Percentiles rank a stretch among this genome's conserved stretches.
These are phyloP conservation scores for Metschnikowia shivogae DNA, from an alignment of 805 yeast genomes.

Conservation along the genomic window DNA sequence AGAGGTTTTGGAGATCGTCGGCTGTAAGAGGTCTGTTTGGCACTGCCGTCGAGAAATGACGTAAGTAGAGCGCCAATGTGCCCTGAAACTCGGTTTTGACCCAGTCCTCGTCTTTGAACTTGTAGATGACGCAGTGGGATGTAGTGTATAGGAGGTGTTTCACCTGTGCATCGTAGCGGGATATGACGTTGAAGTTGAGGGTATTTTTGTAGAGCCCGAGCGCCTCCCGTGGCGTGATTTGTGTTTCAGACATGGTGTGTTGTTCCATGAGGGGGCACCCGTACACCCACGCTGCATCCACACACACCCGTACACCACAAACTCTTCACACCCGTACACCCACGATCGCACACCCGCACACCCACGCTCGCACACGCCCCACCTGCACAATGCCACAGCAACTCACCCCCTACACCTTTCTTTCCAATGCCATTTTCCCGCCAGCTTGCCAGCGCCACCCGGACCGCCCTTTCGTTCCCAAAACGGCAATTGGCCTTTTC, in stretches of 20 bases:
- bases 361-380: not conserved
- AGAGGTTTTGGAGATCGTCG: conserved; percentile 39
- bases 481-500: conserved; percentile 17
- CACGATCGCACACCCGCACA: too few species aligned
- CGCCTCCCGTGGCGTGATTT: conserved; percentile 42
- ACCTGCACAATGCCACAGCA: not conserved
- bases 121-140: conserved; percentile 68
- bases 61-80: conserved; percentile 58
- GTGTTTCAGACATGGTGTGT: conserved; percentile 12
- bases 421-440: not conserved
- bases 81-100: conserved; percentile 67
- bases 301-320: too few species aligned
- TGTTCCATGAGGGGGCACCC: too few species aligned
- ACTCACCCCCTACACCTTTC: not conserved
- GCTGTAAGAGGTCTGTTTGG: conserved; percentile 7
- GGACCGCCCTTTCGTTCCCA: not conserved
- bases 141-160: conserved; percentile 65
- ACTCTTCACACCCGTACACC: not conserved
- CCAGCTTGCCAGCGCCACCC: not conserved
- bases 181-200: conserved; percentile 69
- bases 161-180: conserved; percentile 69
- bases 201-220: conserved; percentile 64
- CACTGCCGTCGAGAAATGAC: conserved; percentile 38
- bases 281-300: too few species aligned
- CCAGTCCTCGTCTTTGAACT: conserved; percentile 65